Base-by-base conservation (phyloP, 257 asterid species). In the Jacaranda mimosifolia region DNA sequence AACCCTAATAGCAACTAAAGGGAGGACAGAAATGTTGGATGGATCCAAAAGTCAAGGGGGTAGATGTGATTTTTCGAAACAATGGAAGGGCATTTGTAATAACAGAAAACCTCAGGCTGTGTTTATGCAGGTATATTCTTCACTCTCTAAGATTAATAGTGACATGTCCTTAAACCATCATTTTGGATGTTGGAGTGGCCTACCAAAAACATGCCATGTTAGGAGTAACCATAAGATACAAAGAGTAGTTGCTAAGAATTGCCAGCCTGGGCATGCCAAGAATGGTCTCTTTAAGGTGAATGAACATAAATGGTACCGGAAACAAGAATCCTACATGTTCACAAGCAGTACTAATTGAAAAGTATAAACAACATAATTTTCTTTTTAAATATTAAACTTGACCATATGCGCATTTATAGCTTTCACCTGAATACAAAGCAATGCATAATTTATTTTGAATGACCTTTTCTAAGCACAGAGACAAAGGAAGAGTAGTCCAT, bases 221-320 rank as follows among this genome's bases (percentile, higher is more conserved):
- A 1, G 13, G 42, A 26, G 32, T 32, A 73, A 58, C 68, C 74
- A 63, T 68, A 73, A 46, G n/a, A 46, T 43, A 5, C 67, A 75
- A 10, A 56, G 14, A 17, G 43, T 65, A 62, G 32, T 43, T 43
- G 14, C 43, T 42, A 48, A 11, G 26, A 39, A 40, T 43, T 48
- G 46, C 55, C 51, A 35, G 9, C 19, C 36, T 7, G 51, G 8
- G 56, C 64, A 62, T 63, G 51, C 51, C 76, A 45, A 51, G 9
- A 84, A 67, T 72, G 42, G 49, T n/a, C 32, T 69, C 64, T 40
- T 58, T 56, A 40, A 68, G 53, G 42, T 70, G 68, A 71, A 65
- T 19, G 39, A 42, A 9, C n/a, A 57, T 7, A 14, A 71, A 63
- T 19, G 52, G 56, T 51, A 63, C 15, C 36, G 10, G 40, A 76